Conservation (phyloP, 768 basidiomycete species). For the Amanita rubescens region DNA sequence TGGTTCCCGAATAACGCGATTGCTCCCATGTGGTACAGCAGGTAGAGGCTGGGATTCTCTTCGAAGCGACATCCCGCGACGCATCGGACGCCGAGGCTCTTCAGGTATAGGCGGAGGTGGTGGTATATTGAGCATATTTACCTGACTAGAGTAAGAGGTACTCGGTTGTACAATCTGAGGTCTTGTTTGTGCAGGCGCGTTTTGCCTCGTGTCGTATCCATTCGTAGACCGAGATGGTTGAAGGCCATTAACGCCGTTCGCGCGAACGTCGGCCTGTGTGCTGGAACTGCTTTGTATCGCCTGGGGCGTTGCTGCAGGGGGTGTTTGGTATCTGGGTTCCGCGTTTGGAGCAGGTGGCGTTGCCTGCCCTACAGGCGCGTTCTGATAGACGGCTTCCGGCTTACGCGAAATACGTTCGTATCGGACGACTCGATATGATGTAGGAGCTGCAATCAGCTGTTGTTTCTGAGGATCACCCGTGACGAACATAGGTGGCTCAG, state of each 20-base stretch:
- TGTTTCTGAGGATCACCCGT: conserved; percentile 43
- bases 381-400: conserved; percentile 1
- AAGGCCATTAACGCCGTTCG: not conserved
- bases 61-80: conserved; percentile 1
- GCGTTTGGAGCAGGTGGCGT: conserved; percentile 9
- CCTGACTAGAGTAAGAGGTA: not conserved
- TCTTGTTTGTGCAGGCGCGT: not conserved
- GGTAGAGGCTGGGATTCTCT: conserved; percentile 6
- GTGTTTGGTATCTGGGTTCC: conserved; percentile 17
- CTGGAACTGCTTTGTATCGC: not conserved
- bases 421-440: not conserved
- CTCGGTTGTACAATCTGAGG: not conserved
- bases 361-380: not conserved
- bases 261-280: not conserved
- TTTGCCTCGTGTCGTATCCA: not conserved
- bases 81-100: not conserved
- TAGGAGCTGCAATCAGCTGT: conserved; percentile 1
- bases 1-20: not conserved
- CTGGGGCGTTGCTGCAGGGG: not conserved
- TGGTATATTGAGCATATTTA: not conserved
- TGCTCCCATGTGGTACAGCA: not conserved
- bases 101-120: conserved; percentile 2
- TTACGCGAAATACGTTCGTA: conserved; percentile 4
- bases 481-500: conserved; percentile 69
- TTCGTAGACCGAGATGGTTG: not conserved